Evolutionary conservation across 2,329 filamentous ascomycete species (phyloP), one percentile per base, ranked within the genome.

Genomic region (Nemania sp.): DNA sequence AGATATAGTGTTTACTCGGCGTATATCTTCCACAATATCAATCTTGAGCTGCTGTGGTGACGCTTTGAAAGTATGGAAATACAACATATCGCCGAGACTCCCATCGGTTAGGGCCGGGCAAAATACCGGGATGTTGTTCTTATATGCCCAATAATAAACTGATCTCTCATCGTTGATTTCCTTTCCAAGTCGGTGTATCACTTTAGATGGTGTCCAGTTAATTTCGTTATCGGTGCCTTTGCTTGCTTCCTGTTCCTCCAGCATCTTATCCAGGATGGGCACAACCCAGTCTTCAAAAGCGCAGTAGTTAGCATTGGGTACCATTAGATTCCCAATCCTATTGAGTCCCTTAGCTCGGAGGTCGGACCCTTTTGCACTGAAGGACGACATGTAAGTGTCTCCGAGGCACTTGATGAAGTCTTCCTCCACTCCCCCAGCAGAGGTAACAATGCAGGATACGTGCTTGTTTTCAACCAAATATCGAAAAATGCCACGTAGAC

Each of bases 381-480:
- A 99, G 1, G 92, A 90, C 52, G 93, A 93, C 77, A 98, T 89
- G 80, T 98, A 99, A 0, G 96, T 99, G 60, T 93, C 91, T 11
- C 92, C 96, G 2, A 99, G 89, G 76, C 96, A 99, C 83, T 99
- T 99, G 86, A 99, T 99, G 66, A 99, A 90, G 80, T 99, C 96
- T 79, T 99, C 96, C 80, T 99, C 96, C 60, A 99, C 89, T 57
- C 96, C 96, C 52, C 96, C 96, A 0, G 96, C 96, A 0, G 96
- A 97, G 26, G 96, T 97, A 68, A 99, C 96, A 76, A 99, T 93
- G 73, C 92, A 92, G 0, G 93, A 96, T 70, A 99, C 90, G 78
- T 98, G 94, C 70, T 90, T 91, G 82, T 99, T 94, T 82, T 98
- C 88, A 52, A 97, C 94, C 0, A 99, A 88, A 83, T 94, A 99